A percentile compares a stretch with the other conserved stretches of the same genome.
These are phyloP conservation scores for Phytophthora sojae DNA, from an alignment of 352 stramenopile genomes.

Conservation along the genomic window DNA sequence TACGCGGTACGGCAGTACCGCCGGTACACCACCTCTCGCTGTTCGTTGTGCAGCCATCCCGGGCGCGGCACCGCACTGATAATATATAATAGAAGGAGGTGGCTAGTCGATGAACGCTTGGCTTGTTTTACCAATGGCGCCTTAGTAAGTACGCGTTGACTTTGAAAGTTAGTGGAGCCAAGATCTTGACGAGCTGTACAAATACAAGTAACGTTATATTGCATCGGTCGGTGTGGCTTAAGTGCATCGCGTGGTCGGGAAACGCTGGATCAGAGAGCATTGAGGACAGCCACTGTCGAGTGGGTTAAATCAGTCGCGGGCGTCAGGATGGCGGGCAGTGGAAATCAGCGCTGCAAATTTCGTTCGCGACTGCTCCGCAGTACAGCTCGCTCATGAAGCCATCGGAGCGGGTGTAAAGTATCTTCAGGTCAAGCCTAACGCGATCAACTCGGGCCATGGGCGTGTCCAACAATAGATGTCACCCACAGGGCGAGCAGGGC, in stretches of 20 bases:
- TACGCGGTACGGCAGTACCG: neutral
- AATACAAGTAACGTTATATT: neutral
- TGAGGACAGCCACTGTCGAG: neutral
- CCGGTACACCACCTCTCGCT: neutral
- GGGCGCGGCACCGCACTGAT: neutral
- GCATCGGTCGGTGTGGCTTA: neutral
- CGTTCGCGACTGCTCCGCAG: neutral
- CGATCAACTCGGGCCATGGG: neutral
- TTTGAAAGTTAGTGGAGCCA: neutral
- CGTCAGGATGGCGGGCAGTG: neutral
- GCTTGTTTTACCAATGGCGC: neutral
- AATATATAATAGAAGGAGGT: neutral
- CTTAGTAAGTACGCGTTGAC: neutral
- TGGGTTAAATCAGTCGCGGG: neutral
- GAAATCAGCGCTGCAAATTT: neutral
- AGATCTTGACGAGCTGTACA: neutral
- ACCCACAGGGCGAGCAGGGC: neutral
- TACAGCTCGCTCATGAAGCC: neutral
- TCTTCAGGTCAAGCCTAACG: neutral
- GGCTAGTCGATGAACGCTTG: neutral
- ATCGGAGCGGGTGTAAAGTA: too few relatives aligned
- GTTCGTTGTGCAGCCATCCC: neutral
- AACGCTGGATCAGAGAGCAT: neutral
- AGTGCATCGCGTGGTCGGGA: too few relatives aligned
- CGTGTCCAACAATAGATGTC: neutral